Evolutionary conservation across 164 flowering plant genomes (phyloP), one percentile per base, ranked within the genome.

Genomic region (Magnolia sinica): DNA sequence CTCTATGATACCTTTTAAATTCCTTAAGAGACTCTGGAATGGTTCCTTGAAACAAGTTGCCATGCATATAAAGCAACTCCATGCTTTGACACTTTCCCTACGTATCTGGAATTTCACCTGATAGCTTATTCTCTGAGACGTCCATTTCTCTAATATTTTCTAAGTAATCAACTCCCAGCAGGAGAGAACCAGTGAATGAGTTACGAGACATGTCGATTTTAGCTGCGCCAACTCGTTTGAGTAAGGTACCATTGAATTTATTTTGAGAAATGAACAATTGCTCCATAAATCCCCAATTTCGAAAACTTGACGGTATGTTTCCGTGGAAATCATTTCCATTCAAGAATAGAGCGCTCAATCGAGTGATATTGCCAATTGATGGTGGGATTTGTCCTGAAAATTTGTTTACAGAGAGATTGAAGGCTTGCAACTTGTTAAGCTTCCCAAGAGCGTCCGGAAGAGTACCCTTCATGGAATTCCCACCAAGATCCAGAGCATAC

Each of bases 51-150:
- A 87, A 79, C 4, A 24, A 70, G 59, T 87, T 87, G 0, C 79
- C 77, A 0, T 23, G n/a, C 68, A 87, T 1, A 23, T 65, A 4
- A 0, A 87, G 78, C 0, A 0, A 0, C 29, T 73, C 74, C 11
- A 84, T 31, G 51, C 67, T 73, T 14, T 6, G 3, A 68, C 87
- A 86, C 7, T 14, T 20, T 1, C 83, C 76, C 2, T 86, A 71
- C 1, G 72, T 45, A 16, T 9, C 50, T 1, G 91, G 89, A 73
- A 87, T 76, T 31, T 75, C 74, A 8, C 91, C 88, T 7, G 84
- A 73, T n/a, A 87, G 49, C 23, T 58, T 71, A 64, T 87, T 87
- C 0, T 68, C 19, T 0, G 84, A 83, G 3, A 84, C 19, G 65
- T 77, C 77, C 1, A 86, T 16, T 7, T 10, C 13, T 1, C 0